Conservation (phyloP, 257 asterid species). For the Vinca minor region DNA sequence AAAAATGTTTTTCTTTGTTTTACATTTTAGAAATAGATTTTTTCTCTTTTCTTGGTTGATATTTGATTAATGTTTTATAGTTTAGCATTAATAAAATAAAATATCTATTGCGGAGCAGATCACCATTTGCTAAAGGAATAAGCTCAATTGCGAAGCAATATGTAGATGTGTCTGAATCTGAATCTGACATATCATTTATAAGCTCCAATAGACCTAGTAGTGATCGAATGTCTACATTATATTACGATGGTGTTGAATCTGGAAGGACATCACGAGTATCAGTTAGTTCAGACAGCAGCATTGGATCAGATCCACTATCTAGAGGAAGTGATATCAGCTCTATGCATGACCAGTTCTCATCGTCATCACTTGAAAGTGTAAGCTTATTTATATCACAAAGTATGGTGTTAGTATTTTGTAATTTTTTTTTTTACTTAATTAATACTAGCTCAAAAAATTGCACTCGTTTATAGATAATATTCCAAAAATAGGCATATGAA, state of each 20-base stretch:
- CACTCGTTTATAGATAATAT: too few relatives aligned
- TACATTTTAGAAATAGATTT: too few relatives aligned
- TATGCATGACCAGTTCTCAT: slow-evolving; percentile 38
- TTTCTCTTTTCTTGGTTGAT: too few relatives aligned
- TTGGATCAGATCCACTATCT: slow-evolving; percentile 36
- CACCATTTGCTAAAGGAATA: slow-evolving; percentile 47
- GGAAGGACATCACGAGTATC: slow-evolving; percentile 41
- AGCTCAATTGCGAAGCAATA: too few relatives aligned
- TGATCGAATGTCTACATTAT: slow-evolving; percentile 31
- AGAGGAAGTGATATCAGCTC: slow-evolving; percentile 41
- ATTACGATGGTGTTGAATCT: slow-evolving; percentile 33
- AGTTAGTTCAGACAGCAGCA: slow-evolving; percentile 61
- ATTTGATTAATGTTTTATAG: too few relatives aligned
- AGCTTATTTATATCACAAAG: slow-evolving; percentile 5
- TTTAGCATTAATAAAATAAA: too few relatives aligned
- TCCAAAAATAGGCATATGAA: too few relatives aligned
- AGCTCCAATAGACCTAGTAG: slow-evolving; percentile 64
- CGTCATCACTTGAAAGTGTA: slow-evolving; percentile 55
- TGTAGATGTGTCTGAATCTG: slow-evolving; percentile 46
- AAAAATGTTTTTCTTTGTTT: too few relatives aligned
- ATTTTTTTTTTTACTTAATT: too few relatives aligned
- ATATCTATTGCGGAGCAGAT: too few relatives aligned
- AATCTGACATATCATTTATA: slow-evolving; percentile 52
- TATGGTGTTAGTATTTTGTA: too few relatives aligned
- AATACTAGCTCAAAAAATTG: too few relatives aligned